A percentile compares a stretch with the other conserved stretches of the same genome.
These are phyloP conservation scores for Phytophthora colocasiae DNA, from an alignment of 352 stramenopile genomes.

Conservation along the genomic window DNA sequence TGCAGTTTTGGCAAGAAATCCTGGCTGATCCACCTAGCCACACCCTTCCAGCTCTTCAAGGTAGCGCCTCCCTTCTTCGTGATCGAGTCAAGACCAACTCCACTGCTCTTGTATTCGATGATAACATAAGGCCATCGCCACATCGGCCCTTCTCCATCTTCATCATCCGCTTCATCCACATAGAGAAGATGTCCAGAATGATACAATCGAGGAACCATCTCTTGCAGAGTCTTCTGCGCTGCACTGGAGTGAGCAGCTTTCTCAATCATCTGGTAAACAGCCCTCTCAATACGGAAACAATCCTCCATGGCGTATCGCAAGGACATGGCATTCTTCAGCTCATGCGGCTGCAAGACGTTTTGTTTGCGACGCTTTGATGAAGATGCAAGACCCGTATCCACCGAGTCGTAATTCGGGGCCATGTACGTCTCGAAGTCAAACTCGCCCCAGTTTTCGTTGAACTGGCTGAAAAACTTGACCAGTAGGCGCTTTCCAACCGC, in stretches of 20 bases:
- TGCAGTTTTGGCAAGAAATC: constrained; percentile 74
- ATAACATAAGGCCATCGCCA: constrained; percentile 90
- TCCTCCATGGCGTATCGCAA: constrained; percentile 82
- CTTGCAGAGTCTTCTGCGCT: constrained; percentile 21
- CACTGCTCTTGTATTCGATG: constrained; percentile 66
- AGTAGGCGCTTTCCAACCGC: constrained; percentile 62
- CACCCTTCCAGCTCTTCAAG: constrained; percentile 49
- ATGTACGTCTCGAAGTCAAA: constrained; percentile 78
- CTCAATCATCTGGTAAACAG: constrained; percentile 65
- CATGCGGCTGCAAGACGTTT: constrained; percentile 46
- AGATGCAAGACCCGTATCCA: constrained; percentile 11
- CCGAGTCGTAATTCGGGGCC: constrained; percentile 51
- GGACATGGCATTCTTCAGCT: constrained; percentile 64
- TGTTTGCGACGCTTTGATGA: constrained; percentile 56
- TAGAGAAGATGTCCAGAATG: constrained; percentile 61
- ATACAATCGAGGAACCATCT: constrained; percentile 61
- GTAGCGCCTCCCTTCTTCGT: constrained; percentile 63
- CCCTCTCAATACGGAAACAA: constrained; percentile 70
- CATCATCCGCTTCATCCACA: constrained; percentile 70
- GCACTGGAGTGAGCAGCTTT: constrained; percentile 9
- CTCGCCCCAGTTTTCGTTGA: constrained; percentile 85
- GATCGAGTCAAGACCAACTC: constrained; percentile 59
- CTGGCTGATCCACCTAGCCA: constrained; percentile 67
- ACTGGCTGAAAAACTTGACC: constrained; percentile 88
- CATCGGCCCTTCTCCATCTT: constrained; percentile 65